phyloP scores from a whole-genome alignment of 2,329 filamentous ascomycete genomes.

The Fonsecaea multimorphosa region DNA sequence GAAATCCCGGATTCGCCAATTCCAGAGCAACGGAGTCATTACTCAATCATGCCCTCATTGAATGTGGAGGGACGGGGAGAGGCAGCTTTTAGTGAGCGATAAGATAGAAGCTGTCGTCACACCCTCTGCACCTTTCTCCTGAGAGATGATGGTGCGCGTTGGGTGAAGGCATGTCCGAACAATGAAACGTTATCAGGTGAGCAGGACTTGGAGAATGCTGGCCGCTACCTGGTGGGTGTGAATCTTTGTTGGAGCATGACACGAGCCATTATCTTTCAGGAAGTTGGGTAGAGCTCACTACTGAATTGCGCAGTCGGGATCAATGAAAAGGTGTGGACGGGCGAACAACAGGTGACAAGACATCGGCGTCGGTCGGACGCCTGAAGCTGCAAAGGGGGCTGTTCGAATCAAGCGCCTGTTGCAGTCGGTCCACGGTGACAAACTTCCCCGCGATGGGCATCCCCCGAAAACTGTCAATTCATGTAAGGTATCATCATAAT shows the following conservation, averaged over 20 bases:
- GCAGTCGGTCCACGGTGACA: background rate
- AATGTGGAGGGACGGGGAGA: background rate
- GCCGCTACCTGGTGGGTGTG: no score
- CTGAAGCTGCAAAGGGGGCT: no score
- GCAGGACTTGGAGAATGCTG: background rate
- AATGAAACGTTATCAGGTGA: background rate
- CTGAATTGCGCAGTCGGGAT: background rate
- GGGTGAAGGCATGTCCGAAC: background rate
- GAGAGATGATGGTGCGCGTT: background rate
- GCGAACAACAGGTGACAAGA: background rate
- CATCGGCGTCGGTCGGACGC: constrained; percentile 5
- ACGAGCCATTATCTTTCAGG: background rate
- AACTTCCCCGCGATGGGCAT: background rate
- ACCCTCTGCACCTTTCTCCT: background rate
- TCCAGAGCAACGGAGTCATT: constrained; percentile 19
- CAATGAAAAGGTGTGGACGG: no score
- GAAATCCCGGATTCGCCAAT: constrained; percentile 19
- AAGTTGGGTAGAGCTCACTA: background rate
- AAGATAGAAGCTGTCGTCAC: background rate
- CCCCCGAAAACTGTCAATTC: background rate
- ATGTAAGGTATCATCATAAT: background rate
- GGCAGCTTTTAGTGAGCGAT: background rate
- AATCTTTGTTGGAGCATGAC: background rate
- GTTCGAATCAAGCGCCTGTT: background rate
- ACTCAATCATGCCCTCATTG: background rate